Conservation (phyloP, 805 yeast genomes). For the Barnettozyma sp. region DNA sequence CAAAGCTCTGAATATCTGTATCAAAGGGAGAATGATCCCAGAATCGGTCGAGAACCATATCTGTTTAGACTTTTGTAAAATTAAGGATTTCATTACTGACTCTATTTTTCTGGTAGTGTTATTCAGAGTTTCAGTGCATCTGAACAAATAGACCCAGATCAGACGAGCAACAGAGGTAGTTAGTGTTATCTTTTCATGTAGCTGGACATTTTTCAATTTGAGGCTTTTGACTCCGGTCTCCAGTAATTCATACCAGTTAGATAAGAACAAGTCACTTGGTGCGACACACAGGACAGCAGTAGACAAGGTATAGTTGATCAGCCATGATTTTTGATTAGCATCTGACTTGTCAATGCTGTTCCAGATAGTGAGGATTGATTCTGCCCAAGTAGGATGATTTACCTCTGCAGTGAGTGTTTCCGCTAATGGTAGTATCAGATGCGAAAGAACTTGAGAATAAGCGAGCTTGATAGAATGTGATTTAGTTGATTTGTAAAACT, state of each 20-base stretch:
- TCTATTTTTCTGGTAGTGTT: constrained; percentile 78
- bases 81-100: constrained; percentile 46
- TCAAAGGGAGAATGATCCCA: constrained; percentile 53
- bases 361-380: constrained; percentile 62
- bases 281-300: constrained; percentile 76
- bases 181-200: constrained; percentile 43
- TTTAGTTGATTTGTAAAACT: constrained; percentile 64
- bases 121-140: constrained; percentile 84
- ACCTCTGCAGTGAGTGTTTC: constrained; percentile 87
- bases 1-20: constrained; percentile 67
- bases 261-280: constrained; percentile 65
- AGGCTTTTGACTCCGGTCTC: constrained; percentile 56
- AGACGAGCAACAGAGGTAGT: constrained; percentile 65
- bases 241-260: constrained; percentile 62
- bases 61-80: constrained; percentile 55
- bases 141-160: constrained; percentile 82
- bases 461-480: constrained; percentile 64
- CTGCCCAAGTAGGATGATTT: constrained; percentile 92
- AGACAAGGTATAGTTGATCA: constrained; percentile 55
- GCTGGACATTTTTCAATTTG: constrained; percentile 48
- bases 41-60: constrained; percentile 71
- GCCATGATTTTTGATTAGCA: constrained; percentile 50
- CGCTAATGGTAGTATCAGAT: constrained; percentile 73
- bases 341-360: constrained; percentile 41
- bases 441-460: constrained; percentile 78